Percentiles rank a stretch among this genome's conserved stretches.
phyloP scores from a whole-genome alignment of 1,284 basidiomycete species.

The Moniliella sp. region DNA sequence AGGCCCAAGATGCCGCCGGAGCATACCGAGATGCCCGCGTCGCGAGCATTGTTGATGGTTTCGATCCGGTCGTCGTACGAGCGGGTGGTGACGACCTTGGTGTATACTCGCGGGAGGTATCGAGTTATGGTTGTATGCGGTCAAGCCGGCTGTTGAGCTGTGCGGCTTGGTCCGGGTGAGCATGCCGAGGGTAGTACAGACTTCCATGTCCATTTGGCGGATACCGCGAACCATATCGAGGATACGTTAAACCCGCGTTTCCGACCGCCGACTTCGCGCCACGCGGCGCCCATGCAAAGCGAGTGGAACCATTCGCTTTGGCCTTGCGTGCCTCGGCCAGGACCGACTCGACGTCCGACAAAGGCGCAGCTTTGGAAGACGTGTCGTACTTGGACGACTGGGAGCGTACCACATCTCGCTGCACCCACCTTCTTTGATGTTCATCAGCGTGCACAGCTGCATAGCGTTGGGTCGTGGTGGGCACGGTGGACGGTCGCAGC shows the following conservation, averaged over 20 bases:
- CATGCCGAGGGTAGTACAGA: slow-evolving; percentile 96
- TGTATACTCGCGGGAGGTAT: slow-evolving; percentile 94
- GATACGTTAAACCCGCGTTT: slow-evolving; percentile 83
- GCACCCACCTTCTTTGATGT: slow-evolving; percentile 79
- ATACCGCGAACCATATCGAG: slow-evolving; percentile 61
- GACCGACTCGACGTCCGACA: slow-evolving; percentile 79
- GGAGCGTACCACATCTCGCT: slow-evolving; percentile 95
- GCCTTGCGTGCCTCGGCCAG: slow-evolving; percentile 54
- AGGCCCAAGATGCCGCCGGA: slow-evolving; percentile 88
- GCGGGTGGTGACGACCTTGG: slow-evolving; percentile 77
- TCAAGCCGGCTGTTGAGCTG: slow-evolving; percentile 86
- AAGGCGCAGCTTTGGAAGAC: slow-evolving; percentile 60
- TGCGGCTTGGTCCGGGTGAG: slow-evolving; percentile 61
- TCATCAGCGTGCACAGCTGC: slow-evolving; percentile 91
- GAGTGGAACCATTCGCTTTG: slow-evolving; percentile 81
- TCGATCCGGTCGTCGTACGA: slow-evolving; percentile 78
- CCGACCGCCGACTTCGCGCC: slow-evolving; percentile 78
- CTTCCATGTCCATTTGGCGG: slow-evolving; percentile 42
- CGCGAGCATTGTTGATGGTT: slow-evolving; percentile 70
- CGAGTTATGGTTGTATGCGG: slow-evolving; percentile 97
- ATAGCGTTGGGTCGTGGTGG: slow-evolving; percentile 65
- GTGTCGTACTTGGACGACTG: slow-evolving; percentile 82
- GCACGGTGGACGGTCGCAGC: slow-evolving; percentile 51
- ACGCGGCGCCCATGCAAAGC: slow-evolving; percentile 99
- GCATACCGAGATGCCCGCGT: slow-evolving; percentile 88